phyloP scores from a whole-genome alignment of 352 stramenopile species.

The Pythium brachiatum region DNA sequence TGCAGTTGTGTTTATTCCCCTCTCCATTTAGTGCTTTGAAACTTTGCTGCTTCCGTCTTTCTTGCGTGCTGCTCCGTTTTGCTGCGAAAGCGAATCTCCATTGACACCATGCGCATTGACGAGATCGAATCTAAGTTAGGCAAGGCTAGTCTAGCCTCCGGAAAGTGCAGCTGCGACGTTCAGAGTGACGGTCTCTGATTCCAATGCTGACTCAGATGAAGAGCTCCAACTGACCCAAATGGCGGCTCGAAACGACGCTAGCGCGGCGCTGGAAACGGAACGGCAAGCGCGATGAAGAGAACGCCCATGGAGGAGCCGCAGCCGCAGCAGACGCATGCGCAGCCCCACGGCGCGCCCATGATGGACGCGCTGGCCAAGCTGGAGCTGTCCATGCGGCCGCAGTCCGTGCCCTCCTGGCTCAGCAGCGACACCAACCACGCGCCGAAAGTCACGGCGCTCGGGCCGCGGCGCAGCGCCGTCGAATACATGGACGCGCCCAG shows the following conservation, averaged over 20 bases:
- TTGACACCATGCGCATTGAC: neutral
- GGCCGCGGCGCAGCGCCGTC: slow-evolving; percentile 45
- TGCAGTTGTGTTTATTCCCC: neutral
- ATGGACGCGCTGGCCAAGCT: slow-evolving; percentile 63
- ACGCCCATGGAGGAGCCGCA: neutral
- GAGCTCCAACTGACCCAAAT: neutral
- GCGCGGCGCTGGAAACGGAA: neutral
- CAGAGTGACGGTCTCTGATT: neutral
- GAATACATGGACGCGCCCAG: slow-evolving; percentile 46
- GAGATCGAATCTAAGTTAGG: too few relatives aligned
- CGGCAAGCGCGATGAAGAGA: neutral
- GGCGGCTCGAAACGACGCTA: neutral
- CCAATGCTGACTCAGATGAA: neutral
- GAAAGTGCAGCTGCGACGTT: too few relatives aligned
- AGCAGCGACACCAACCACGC: slow-evolving; percentile 69
- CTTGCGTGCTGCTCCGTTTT: neutral
- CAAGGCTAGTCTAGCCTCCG: neutral
- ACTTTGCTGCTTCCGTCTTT: neutral
- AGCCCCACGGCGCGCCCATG: slow-evolving; percentile 27
- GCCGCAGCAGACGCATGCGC: neutral
- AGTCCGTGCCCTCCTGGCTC: slow-evolving; percentile 74
- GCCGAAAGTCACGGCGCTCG: slow-evolving; percentile 54
- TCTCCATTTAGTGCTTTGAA: slow-evolving; percentile 1
- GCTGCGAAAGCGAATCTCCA: neutral
- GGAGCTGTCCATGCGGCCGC: slow-evolving; percentile 65